These are phyloP conservation scores for Pseudoturritis turrita DNA, from an alignment of 345 rosid species.

Conservation along the genomic window DNA sequence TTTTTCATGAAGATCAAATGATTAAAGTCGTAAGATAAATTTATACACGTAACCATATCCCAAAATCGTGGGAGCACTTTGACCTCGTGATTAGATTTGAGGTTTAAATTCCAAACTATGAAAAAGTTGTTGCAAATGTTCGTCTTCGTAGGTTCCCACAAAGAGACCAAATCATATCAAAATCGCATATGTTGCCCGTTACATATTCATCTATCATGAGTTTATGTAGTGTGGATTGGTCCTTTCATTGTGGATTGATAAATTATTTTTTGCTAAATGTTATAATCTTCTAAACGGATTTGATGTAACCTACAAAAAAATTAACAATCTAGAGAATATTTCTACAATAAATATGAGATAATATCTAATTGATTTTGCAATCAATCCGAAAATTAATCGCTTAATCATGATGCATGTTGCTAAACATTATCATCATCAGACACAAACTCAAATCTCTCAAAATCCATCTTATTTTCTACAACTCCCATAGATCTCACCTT, in stretches of 20 bases:
- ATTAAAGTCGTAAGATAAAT: background rate
- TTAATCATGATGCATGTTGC: background rate
- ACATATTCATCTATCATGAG: background rate
- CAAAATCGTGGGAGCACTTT: constrained; percentile 5
- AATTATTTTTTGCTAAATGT: background rate
- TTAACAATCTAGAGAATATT: too few species aligned
- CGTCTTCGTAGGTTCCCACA: constrained; percentile 17
- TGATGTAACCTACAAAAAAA: too few species aligned
- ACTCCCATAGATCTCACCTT: constrained; percentile 13
- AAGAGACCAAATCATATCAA: background rate
- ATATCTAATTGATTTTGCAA: background rate
- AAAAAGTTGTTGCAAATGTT: background rate
- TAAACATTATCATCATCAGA: background rate
- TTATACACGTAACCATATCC: constrained; percentile 13
- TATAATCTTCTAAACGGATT: background rate
- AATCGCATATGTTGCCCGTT: background rate
- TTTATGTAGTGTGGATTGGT: background rate
- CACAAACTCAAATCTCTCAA: constrained; percentile 1
- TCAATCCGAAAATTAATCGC: background rate
- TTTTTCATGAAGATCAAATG: background rate
- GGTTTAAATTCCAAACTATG: constrained; percentile 1
- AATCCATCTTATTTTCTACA: background rate
- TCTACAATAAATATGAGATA: background rate
- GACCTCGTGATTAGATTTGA: constrained; percentile 1
- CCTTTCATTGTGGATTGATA: background rate